A percentile compares a stretch with the other conserved stretches of the same genome.
These are phyloP conservation scores for Diaporthe citri DNA, from an alignment of 2,329 filamentous ascomycete species.

Conservation along the genomic window DNA sequence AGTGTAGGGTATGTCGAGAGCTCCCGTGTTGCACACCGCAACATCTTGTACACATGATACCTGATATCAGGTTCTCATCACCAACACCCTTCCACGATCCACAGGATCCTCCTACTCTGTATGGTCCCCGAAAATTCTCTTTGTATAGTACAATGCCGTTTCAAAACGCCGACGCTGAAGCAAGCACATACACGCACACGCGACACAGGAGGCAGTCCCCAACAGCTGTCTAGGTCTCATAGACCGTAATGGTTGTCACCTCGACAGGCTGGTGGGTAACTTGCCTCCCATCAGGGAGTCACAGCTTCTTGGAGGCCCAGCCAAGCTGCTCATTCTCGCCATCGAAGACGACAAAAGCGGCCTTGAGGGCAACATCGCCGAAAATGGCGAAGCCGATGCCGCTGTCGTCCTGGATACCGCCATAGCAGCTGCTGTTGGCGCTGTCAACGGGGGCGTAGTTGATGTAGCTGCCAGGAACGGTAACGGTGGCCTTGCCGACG, in stretches of 20 bases:
- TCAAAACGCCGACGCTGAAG: slow-evolving; percentile 31
- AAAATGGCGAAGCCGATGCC: slow-evolving; percentile 48
- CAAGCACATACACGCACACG: slow-evolving; percentile 31
- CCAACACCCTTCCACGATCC: not conserved
- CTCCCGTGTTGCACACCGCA: slow-evolving; percentile 7
- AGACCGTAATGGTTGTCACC: slow-evolving; percentile 34
- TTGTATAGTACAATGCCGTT: slow-evolving; percentile 32
- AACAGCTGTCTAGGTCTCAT: slow-evolving; percentile 19
- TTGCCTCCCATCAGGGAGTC: slow-evolving; percentile 30
- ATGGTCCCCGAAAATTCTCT: not conserved
- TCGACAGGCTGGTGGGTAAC: slow-evolving; percentile 34
- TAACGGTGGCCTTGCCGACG: slow-evolving; percentile 49
- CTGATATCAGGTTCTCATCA: not conserved
- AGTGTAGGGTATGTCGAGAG: not conserved
- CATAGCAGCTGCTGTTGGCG: slow-evolving; percentile 49
- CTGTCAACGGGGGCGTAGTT: slow-evolving; percentile 49
- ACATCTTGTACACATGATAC: slow-evolving; percentile 14
- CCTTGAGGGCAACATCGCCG: slow-evolving; percentile 50
- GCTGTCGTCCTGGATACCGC: slow-evolving; percentile 49
- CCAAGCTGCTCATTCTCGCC: slow-evolving; percentile 55
- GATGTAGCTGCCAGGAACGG: slow-evolving; percentile 53
- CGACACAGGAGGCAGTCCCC: slow-evolving; percentile 28
- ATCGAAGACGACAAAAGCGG: slow-evolving; percentile 50
- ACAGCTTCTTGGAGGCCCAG: slow-evolving; percentile 52
- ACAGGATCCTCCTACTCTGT: not conserved